These are phyloP conservation scores for Penicillium sp. DNA, from an alignment of 2,329 filamentous ascomycete genomes.

Conservation along the genomic window DNA sequence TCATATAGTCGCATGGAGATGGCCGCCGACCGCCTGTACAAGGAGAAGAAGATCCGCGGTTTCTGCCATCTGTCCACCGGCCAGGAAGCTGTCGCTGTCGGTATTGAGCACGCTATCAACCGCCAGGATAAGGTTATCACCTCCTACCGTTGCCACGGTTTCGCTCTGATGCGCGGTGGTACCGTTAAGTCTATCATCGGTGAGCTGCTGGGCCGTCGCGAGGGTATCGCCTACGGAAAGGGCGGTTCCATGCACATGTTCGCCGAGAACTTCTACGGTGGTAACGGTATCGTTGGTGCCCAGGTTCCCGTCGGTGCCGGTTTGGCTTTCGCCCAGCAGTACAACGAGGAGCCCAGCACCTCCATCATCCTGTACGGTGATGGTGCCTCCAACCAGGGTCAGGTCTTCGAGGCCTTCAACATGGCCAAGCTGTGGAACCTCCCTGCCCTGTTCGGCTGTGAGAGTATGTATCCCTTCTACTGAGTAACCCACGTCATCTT, in stretches of 20 bases:
- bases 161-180: conserved; percentile 92
- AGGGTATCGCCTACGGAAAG: conserved; percentile 98
- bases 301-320: conserved; percentile 97
- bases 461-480: conserved; percentile 66
- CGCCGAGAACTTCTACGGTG: conserved; percentile 93
- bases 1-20: conserved; percentile 90
- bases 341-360: conserved; percentile 80
- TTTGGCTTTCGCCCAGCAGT: conserved; percentile 95
- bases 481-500: background rate
- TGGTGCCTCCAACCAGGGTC: conserved; percentile 97
- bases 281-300: conserved; percentile 98
- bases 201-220: conserved; percentile 88
- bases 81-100: conserved; percentile 94
- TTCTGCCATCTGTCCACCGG: conserved; percentile 99
- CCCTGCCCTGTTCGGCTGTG: conserved; percentile 92
- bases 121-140: conserved; percentile 94
- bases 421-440: conserved; percentile 99
- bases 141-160: conserved; percentile 98
- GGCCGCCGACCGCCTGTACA: conserved; percentile 98
- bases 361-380: conserved; percentile 93
- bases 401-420: conserved; percentile 99
- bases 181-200: conserved; percentile 90
- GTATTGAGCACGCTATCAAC: conserved; percentile 93
- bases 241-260: conserved; percentile 99
- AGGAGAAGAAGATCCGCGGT: conserved; percentile 99